Conservation (phyloP, 1,284 basidiomycete species). For the Anthracocystis panici-leucophaei region DNA sequence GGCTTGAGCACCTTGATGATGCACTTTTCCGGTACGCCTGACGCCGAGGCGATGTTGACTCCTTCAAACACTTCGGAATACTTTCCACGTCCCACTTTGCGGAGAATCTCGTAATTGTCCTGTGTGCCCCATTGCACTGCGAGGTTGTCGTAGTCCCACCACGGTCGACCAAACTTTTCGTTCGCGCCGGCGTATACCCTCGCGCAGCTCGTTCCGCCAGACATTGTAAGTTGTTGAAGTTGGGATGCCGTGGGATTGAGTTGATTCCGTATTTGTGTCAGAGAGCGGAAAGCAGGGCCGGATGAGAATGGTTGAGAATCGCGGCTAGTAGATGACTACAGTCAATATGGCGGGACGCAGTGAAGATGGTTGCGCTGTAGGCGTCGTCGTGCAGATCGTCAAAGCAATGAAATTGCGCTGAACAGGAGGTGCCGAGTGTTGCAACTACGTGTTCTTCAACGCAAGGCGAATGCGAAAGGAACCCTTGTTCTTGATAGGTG, state of each 20-base stretch:
- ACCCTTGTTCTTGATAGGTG: neutral
- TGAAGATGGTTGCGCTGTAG: neutral
- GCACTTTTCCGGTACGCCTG: conserved; percentile 81
- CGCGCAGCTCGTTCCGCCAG: conserved; percentile 65
- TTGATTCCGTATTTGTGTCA: neutral
- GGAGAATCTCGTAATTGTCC: conserved; percentile 97
- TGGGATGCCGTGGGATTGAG: conserved; percentile 3
- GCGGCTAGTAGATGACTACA: neutral
- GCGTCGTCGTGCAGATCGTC: conserved; percentile 1
- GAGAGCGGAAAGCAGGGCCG: too few relatives aligned
- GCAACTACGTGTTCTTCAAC: neutral
- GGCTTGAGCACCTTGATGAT: conserved; percentile 99
- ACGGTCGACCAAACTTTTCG: conserved; percentile 74
- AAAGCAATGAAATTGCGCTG: neutral
- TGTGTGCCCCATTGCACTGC: conserved; percentile 73
- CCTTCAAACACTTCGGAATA: conserved; percentile 86
- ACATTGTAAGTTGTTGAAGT: conserved; percentile 18
- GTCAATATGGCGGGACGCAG: neutral
- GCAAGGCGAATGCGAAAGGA: neutral
- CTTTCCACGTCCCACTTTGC: conserved; percentile 95
- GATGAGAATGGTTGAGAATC: neutral
- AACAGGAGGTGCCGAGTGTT: too few relatives aligned
- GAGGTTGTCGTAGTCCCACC: conserved; percentile 75
- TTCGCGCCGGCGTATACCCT: conserved; percentile 75
- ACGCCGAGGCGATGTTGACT: conserved; percentile 85